Percentiles rank a stretch among this genome's conserved stretches.
These are phyloP conservation scores for Chrysochromulina parva DNA, from an alignment of 78 protist genomes.

Conservation along the genomic window DNA sequence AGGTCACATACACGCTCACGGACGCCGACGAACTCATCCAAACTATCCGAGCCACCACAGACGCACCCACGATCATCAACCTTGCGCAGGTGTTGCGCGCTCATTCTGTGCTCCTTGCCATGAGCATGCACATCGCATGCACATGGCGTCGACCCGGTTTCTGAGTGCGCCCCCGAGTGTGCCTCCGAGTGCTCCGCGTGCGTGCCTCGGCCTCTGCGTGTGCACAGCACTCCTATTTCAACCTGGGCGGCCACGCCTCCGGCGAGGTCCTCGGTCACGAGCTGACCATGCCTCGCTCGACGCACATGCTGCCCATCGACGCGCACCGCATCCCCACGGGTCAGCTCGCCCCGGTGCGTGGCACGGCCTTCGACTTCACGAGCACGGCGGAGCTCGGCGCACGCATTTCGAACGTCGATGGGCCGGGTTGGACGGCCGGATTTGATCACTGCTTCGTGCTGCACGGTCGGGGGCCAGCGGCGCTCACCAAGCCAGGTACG, in stretches of 20 bases:
- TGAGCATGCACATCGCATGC: background rate
- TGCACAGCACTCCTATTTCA: too few relatives aligned
- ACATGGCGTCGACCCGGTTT: too few relatives aligned
- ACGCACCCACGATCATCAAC: conserved; percentile 16
- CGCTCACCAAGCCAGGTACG: background rate
- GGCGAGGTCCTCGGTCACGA: background rate
- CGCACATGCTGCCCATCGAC: background rate
- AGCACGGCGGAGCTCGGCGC: background rate
- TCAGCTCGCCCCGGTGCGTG: background rate
- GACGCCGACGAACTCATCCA: background rate
- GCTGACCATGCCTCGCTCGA: background rate
- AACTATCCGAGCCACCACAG: background rate
- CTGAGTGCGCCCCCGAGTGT: too few relatives aligned
- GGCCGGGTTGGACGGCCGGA: background rate
- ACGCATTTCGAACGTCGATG: background rate
- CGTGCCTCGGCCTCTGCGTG: too few relatives aligned
- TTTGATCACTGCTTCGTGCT: conserved; percentile 18
- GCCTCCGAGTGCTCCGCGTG: too few relatives aligned
- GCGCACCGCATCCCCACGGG: too few relatives aligned
- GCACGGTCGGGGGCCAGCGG: background rate
- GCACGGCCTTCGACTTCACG: background rate
- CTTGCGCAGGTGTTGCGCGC: background rate
- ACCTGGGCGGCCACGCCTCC: background rate
- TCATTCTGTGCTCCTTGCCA: background rate
- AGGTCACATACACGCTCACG: background rate